Conservation (phyloP, 257 asterid species). For the Solanum etuberosum region DNA sequence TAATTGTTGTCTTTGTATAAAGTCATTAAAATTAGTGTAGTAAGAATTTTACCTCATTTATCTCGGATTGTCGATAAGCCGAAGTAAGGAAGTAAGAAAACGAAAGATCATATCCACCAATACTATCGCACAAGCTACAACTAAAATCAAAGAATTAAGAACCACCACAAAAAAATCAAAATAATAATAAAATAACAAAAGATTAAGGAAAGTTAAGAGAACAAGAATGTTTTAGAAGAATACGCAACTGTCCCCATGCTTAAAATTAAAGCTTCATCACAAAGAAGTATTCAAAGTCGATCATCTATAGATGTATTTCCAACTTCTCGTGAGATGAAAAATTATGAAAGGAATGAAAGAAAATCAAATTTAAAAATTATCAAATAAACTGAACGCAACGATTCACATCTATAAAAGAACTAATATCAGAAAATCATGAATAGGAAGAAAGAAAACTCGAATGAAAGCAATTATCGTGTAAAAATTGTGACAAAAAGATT, state of each 20-base stretch:
- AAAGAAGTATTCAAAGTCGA: background rate
- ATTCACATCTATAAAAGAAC: background rate
- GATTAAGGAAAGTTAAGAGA: too few species aligned
- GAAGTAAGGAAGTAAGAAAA: background rate
- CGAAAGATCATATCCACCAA: background rate
- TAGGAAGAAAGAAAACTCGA: background rate
- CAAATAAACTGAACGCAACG: background rate
- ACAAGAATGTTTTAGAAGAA: too few species aligned
- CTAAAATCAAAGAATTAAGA: background rate
- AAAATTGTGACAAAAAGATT: background rate
- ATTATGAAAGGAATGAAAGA: background rate
- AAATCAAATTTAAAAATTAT: background rate
- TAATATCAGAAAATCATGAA: background rate
- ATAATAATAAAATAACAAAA: too few species aligned
- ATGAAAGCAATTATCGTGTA: background rate
- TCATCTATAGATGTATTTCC: background rate
- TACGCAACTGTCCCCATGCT: too few species aligned
- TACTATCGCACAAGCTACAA: too few species aligned
- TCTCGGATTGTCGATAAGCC: background rate
- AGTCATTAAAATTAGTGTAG: background rate
- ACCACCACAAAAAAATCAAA: too few species aligned
- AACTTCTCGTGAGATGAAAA: background rate
- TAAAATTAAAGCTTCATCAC: too few species aligned
- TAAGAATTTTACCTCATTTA: background rate
- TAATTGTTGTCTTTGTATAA: background rate